Percentiles rank a stretch among this genome's conserved stretches.
These are phyloP conservation scores for Candida nanaspora DNA, from an alignment of 805 yeast genomes.

Conservation along the genomic window DNA sequence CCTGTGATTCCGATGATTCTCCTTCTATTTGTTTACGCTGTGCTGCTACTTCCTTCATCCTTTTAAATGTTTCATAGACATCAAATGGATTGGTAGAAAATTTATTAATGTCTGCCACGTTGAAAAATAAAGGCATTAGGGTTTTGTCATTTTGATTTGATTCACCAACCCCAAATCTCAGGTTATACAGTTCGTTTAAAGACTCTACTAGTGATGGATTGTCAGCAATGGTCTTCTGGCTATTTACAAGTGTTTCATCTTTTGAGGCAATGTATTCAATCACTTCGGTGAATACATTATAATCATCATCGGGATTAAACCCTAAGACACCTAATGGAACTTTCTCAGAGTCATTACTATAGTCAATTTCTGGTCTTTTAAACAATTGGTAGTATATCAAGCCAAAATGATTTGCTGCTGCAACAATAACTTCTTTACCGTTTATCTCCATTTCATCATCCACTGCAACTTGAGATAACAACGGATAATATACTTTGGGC, in stretches of 20 bases:
- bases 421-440: conserved; percentile 63
- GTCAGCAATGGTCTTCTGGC: no score
- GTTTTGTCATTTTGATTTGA: neutral
- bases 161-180: no score
- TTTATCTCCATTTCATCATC: conserved; percentile 35
- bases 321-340: conserved; percentile 4
- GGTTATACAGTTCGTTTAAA: neutral
- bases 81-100: conserved; percentile 29
- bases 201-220: no score
- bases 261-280: conserved; percentile 2
- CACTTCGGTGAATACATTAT: neutral
- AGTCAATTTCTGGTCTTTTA: conserved; percentile 11
- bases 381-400: conserved; percentile 40
- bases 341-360: conserved; percentile 1
- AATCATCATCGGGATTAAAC: conserved; percentile 11
- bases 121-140: conserved; percentile 6
- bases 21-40: neutral
- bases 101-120: conserved; percentile 5
- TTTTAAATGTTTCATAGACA: conserved; percentile 37
- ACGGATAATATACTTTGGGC: conserved; percentile 46
- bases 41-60: conserved; percentile 2
- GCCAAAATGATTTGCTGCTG: conserved; percentile 44
- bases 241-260: neutral
- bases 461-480: conserved; percentile 44
- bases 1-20: no score